These are phyloP conservation scores for Vanilla planifolia DNA, from an alignment of 106 monocot species.

Conservation along the genomic window DNA sequence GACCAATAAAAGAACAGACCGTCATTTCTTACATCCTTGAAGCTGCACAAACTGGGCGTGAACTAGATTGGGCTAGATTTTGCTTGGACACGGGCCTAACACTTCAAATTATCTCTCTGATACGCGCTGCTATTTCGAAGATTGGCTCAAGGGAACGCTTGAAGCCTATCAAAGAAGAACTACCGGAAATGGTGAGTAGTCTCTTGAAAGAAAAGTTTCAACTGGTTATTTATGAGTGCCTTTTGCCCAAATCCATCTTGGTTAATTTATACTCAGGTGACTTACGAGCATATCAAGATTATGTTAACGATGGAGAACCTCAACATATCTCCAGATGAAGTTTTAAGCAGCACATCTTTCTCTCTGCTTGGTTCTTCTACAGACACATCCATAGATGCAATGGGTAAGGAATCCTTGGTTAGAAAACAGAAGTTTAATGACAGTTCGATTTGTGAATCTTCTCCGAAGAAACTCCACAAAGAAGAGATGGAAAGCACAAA, in stretches of 20 bases:
- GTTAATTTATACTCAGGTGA: conserved; percentile 45
- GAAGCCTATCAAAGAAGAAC: conserved; percentile 93
- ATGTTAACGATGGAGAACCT: conserved; percentile 56
- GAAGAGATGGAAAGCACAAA: conserved; percentile 7
- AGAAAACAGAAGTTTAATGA: conserved; percentile 19
- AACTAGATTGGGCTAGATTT: conserved; percentile 63
- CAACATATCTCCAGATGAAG: conserved; percentile 30
- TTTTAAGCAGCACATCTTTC: conserved; percentile 15
- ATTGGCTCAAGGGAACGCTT: conserved; percentile 65
- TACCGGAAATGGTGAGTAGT: conserved; percentile 69
- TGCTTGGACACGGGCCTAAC: conserved; percentile 68
- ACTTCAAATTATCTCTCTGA: conserved; percentile 38
- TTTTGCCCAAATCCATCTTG: background rate
- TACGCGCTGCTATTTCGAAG: conserved; percentile 42
- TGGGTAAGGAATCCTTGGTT: background rate
- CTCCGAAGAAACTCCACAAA: conserved; percentile 35
- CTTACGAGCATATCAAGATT: conserved; percentile 63
- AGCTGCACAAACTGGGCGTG: conserved; percentile 66
- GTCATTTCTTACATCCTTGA: conserved; percentile 78
- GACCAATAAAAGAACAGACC: conserved; percentile 70
- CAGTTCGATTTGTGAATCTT: conserved; percentile 11
- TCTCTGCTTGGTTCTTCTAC: background rate
- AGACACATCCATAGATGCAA: conserved; percentile 9
- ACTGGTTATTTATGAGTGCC: background rate
- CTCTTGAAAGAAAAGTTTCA: background rate